phyloP scores from a whole-genome alignment of 441 rosid species.

The Pelargonium cotyledonis region DNA sequence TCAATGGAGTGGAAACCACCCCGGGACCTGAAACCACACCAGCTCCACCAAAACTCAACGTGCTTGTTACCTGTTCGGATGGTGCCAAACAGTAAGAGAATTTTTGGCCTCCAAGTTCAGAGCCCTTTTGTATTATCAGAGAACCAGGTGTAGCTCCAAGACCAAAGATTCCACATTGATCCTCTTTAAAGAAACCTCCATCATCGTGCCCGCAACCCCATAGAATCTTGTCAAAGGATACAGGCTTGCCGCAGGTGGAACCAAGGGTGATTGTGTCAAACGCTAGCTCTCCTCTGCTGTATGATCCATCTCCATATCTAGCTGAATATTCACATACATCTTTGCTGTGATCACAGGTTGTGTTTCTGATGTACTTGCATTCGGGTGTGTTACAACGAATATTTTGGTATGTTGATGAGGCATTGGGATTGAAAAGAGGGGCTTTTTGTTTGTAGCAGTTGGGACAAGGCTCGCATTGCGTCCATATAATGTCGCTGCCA shows the following conservation, averaged over 20 bases:
- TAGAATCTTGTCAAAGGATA: slow-evolving; percentile 1
- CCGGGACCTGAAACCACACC: slow-evolving; percentile 27
- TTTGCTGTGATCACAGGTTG: not conserved
- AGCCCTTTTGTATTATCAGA: slow-evolving; percentile 9
- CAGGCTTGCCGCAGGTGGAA: slow-evolving; percentile 16
- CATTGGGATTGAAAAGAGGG: slow-evolving; percentile 25
- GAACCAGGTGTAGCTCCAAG: slow-evolving; percentile 23
- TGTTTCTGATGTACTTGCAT: slow-evolving; percentile 1
- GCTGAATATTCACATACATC: slow-evolving; percentile 16
- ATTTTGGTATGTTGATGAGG: slow-evolving; percentile 22
- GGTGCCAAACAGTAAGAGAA: slow-evolving; percentile 49
- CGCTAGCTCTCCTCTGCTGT: slow-evolving; percentile 18
- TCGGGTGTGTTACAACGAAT: slow-evolving; percentile 17
- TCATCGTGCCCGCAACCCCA: slow-evolving; percentile 27
- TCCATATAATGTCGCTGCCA: slow-evolving; percentile 35
- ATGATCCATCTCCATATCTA: slow-evolving; percentile 25
- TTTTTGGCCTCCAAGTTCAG: slow-evolving; percentile 21
- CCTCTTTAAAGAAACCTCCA: slow-evolving; percentile 11
- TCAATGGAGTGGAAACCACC: slow-evolving; percentile 33
- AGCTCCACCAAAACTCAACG: slow-evolving; percentile 31
- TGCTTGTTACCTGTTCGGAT: slow-evolving; percentile 13
- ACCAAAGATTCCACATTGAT: slow-evolving; percentile 21
- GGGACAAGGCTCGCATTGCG: slow-evolving; percentile 32
- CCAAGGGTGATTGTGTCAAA: slow-evolving; percentile 21
- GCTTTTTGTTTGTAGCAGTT: slow-evolving; percentile 20